Evolutionary conservation across 257 asterid genomes (phyloP).

Genomic region (Solanum virginianum): DNA sequence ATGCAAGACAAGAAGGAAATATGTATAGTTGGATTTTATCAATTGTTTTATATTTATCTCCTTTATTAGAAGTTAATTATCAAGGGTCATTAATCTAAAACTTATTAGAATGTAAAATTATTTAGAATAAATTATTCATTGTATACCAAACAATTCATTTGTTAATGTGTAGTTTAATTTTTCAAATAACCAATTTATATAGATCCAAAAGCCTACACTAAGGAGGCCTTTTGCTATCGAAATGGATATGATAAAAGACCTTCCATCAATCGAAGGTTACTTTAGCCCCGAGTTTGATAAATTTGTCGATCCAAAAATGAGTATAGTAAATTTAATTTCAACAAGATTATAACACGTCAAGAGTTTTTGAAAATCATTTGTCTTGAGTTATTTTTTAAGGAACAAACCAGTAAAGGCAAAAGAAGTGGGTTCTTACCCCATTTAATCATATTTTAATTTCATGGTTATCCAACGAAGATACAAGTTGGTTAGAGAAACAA

Average conservation of each 20-base stretch:
- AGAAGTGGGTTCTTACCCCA: not conserved
- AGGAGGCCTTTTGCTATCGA: not conserved
- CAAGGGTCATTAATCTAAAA: too few relatives aligned
- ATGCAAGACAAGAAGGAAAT: too few relatives aligned
- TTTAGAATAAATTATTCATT: not conserved
- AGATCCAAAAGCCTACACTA: too few relatives aligned
- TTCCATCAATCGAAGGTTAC: too few relatives aligned
- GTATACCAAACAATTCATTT: not conserved
- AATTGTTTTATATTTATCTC: too few relatives aligned
- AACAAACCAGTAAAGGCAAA: slow-evolving; percentile 13
- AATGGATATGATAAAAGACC: too few relatives aligned
- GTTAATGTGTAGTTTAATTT: not conserved
- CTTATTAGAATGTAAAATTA: not conserved
- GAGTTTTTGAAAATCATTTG: slow-evolving; percentile 17
- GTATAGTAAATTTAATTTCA: not conserved
- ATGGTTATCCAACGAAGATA: not conserved
- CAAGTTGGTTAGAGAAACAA: slow-evolving; percentile 26
- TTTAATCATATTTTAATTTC: slow-evolving; percentile 25
- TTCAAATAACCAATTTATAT: too few relatives aligned
- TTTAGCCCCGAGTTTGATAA: too few relatives aligned
- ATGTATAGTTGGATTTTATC: too few relatives aligned
- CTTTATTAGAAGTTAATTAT: too few relatives aligned
- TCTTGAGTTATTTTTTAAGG: not conserved
- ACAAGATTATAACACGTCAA: slow-evolving; percentile 45
- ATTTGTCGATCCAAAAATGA: too few relatives aligned